Conservation (phyloP, 164 flowering plant species). For the Stephania cephalantha region DNA sequence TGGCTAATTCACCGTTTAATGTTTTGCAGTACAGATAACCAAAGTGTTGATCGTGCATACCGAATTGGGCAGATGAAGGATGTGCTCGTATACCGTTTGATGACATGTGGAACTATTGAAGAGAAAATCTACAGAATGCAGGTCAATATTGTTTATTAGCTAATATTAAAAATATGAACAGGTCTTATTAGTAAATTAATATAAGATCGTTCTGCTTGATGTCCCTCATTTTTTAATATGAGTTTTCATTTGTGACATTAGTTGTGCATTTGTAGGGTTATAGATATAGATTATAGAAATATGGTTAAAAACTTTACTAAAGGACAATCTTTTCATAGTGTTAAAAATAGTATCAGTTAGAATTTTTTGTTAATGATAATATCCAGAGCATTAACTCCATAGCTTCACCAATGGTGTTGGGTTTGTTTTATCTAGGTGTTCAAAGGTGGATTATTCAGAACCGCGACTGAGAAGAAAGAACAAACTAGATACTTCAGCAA, state of each 20-base stretch:
- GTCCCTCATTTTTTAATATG: neutral
- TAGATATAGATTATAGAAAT: neutral
- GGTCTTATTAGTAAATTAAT: neutral
- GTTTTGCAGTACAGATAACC: conserved; percentile 80
- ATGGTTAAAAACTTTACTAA: neutral
- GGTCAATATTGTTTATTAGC: conserved; percentile 28
- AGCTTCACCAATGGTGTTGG: neutral
- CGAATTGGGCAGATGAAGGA: conserved; percentile 97
- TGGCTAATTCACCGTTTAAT: conserved; percentile 3
- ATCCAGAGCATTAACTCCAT: neutral
- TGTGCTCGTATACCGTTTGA: conserved; percentile 91
- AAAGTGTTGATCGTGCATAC: conserved; percentile 99
- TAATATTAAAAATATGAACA: neutral
- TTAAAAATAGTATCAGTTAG: neutral
- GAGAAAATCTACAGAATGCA: conserved; percentile 95
- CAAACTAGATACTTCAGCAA: conserved; percentile 92
- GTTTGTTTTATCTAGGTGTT: conserved; percentile 43
- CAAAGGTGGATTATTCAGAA: conserved; percentile 88
- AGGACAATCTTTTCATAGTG: neutral
- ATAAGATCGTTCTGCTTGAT: neutral
- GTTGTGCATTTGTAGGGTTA: conserved; percentile 7
- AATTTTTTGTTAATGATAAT: neutral
- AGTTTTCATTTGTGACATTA: neutral
- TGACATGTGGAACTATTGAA: conserved; percentile 97
- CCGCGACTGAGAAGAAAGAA: conserved; percentile 96